A percentile compares a stretch with the other conserved stretches of the same genome.
Conservation (phyloP, 805 yeast genomes). For the Wickerhamomyces silvicola region DNA sequence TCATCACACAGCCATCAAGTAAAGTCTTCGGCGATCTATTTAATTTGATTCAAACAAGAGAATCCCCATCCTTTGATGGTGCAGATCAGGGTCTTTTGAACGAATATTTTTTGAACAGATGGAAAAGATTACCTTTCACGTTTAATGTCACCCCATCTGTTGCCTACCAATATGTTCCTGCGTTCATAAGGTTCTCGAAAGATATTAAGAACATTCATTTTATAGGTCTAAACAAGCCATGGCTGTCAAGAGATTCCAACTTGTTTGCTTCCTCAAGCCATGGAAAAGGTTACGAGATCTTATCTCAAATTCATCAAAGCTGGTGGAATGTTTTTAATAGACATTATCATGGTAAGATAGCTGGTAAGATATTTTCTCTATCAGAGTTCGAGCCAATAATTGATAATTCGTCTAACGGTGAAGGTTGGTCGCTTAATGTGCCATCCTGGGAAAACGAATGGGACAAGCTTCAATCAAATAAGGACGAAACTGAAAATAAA, state of each 20-base stretch:
- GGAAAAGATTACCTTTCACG: slow-evolving; percentile 71
- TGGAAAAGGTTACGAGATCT: slow-evolving; percentile 10
- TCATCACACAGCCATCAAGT: slow-evolving; percentile 46
- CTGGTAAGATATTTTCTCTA: slow-evolving; percentile 7
- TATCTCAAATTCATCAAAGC: slow-evolving; percentile 9
- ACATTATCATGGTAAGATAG: slow-evolving; percentile 12
- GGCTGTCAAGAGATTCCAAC: slow-evolving; percentile 26
- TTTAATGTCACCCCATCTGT: slow-evolving; percentile 74
- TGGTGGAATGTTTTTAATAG: slow-evolving; percentile 17
- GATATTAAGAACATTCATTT: slow-evolving; percentile 50
- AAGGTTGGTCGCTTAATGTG: slow-evolving; percentile 8
- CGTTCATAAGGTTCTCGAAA: slow-evolving; percentile 43
- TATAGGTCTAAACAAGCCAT: slow-evolving; percentile 58
- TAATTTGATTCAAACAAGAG: slow-evolving; percentile 16
- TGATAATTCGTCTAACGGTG: slow-evolving; percentile 10
- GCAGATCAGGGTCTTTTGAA: slow-evolving; percentile 84
- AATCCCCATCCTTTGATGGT: slow-evolving; percentile 57
- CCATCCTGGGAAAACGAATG: slow-evolving; percentile 9
- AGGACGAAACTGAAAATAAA: slow-evolving; percentile 1
- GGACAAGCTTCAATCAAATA: slow-evolving; percentile 8
- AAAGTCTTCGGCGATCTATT: slow-evolving; percentile 35
- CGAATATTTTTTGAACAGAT: slow-evolving; percentile 48
- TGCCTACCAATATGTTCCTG: slow-evolving; percentile 70
- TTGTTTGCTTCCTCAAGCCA: slow-evolving; percentile 3
- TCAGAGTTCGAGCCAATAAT: slow-evolving; percentile 3